Conservation (phyloP, 139 green algal genomes). For the Trebouxia sp. region DNA sequence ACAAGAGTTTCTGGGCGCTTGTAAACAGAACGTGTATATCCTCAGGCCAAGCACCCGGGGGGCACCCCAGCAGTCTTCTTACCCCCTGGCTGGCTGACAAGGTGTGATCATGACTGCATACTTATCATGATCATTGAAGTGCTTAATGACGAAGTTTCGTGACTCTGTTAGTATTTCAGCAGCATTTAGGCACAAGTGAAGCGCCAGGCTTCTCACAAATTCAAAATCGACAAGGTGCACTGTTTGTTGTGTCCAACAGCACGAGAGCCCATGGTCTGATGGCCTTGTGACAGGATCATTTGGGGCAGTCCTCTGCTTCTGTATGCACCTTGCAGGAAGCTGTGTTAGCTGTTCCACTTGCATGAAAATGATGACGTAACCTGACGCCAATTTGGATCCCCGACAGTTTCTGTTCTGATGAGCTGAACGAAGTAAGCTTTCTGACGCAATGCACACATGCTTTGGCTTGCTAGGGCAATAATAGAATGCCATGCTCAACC, state of each 20-base stretch:
- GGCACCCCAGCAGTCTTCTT: constrained; percentile 29
- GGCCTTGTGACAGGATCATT: background rate
- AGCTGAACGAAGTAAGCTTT: background rate
- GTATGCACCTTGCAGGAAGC: background rate
- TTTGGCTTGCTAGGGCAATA: constrained; percentile 24
- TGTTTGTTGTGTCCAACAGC: background rate
- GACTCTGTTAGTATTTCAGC: too few relatives aligned
- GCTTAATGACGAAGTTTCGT: background rate
- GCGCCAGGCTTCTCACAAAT: background rate
- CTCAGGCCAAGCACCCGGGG: background rate
- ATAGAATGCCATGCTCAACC: background rate
- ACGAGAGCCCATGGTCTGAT: background rate
- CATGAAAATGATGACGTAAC: background rate
- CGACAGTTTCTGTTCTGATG: background rate
- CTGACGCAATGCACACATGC: background rate
- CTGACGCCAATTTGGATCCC: background rate
- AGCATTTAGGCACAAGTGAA: background rate
- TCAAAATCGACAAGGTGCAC: background rate
- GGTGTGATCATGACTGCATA: background rate
- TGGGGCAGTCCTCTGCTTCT: background rate
- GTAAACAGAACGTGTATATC: background rate
- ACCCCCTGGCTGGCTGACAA: constrained; percentile 3
- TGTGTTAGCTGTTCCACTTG: background rate
- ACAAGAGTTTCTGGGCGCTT: too few relatives aligned
- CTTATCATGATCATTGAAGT: background rate